phyloP scores from a whole-genome alignment of 495 filamentous ascomycete species.

The Hypomontagnella submonticulosa region DNA sequence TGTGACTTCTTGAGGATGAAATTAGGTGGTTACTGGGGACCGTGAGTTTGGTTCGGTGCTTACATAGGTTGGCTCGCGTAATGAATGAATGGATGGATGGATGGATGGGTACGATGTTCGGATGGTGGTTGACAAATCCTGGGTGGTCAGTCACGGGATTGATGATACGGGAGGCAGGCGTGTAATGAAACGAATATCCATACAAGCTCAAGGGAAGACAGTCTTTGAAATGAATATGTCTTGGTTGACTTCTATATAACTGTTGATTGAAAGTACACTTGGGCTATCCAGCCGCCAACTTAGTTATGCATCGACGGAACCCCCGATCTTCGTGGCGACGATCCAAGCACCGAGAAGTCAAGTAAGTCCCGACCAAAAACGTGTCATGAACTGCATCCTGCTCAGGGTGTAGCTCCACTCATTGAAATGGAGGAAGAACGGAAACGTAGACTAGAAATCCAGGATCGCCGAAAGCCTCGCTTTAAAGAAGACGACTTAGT shows the following conservation, averaged over 20 bases:
- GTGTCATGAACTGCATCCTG: too few relatives aligned
- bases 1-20: constrained; percentile 17
- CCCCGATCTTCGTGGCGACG: too few relatives aligned
- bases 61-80: neutral
- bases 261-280: too few relatives aligned
- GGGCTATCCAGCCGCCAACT: too few relatives aligned
- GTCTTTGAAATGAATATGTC: constrained; percentile 1
- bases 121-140: constrained; percentile 1
- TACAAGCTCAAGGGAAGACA: neutral
- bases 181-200: constrained; percentile 30
- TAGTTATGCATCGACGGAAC: too few relatives aligned
- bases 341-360: too few relatives aligned
- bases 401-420: too few relatives aligned
- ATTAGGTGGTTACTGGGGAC: neutral
- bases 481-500: too few relatives aligned
- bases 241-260: neutral
- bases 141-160: constrained; percentile 1
- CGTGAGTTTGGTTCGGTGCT: neutral
- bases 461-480: too few relatives aligned
- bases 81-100: constrained; percentile 4
- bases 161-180: constrained; percentile 14
- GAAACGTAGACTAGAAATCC: too few relatives aligned
- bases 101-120: constrained; percentile 12
- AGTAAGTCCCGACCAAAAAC: too few relatives aligned
- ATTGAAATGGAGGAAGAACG: too few relatives aligned